A percentile compares a stretch with the other conserved stretches of the same genome.
phyloP scores from a whole-genome alignment of 352 stramenopile genomes.

The Thraustochytrium striatum region DNA sequence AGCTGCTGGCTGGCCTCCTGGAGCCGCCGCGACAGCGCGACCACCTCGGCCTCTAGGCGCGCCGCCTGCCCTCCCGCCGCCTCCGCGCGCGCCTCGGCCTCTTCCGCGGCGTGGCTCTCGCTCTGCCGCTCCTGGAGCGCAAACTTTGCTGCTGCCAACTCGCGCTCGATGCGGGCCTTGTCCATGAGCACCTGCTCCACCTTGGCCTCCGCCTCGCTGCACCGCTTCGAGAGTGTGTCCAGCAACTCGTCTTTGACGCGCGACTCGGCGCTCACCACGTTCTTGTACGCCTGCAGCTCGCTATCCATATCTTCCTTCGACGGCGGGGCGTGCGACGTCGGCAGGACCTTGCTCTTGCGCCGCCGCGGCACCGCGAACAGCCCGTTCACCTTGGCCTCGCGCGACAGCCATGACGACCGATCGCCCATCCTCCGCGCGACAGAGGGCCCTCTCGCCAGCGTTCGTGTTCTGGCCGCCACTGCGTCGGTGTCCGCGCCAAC shows the following conservation, averaged over 20 bases:
- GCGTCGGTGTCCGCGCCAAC: no score
- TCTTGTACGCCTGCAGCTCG: slow-evolving; percentile 14
- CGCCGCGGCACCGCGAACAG: slow-evolving; percentile 31
- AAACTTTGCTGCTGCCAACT: slow-evolving; percentile 14
- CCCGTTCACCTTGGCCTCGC: slow-evolving; percentile 45
- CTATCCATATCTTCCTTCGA: not conserved
- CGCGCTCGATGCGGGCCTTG: slow-evolving; percentile 32
- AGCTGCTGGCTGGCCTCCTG: not conserved
- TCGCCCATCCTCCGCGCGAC: no score
- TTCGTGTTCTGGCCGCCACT: no score
- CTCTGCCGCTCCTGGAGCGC: slow-evolving; percentile 18
- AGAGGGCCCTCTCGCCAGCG: no score
- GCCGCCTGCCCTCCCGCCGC: not conserved
- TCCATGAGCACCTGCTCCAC: slow-evolving; percentile 14
- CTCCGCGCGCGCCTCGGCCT: not conserved
- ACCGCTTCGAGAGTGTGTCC: slow-evolving; percentile 7
- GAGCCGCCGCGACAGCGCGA: not conserved
- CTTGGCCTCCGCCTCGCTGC: slow-evolving; percentile 28
- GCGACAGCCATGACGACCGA: slow-evolving; percentile 22
- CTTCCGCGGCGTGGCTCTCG: not conserved
- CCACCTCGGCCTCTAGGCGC: not conserved
- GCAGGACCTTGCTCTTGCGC: slow-evolving; percentile 30
- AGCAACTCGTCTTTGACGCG: slow-evolving; percentile 44
- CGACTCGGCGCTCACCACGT: slow-evolving; percentile 8
- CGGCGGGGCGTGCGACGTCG: not conserved